Evolutionary conservation across 441 rosid genomes (phyloP).

Genomic region (Corymbia calophylla): DNA sequence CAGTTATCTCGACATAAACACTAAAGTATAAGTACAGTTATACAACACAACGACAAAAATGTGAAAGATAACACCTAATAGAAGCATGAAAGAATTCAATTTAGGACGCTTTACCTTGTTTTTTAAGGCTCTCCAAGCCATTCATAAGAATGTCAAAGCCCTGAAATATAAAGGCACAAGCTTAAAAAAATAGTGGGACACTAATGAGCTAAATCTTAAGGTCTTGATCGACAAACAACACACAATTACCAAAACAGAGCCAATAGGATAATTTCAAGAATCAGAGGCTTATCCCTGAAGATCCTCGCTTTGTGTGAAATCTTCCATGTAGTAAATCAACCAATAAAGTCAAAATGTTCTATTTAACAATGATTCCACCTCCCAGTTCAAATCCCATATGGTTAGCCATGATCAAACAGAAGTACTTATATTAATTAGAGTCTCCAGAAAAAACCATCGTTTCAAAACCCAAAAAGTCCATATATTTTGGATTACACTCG

Average conservation of each 20-base stretch:
- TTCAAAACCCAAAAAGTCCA: neutral
- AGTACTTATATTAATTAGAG: neutral
- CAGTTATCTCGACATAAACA: neutral
- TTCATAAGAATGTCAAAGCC: neutral
- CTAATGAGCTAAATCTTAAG: neutral
- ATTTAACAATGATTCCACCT: neutral
- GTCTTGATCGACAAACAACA: neutral
- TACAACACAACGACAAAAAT: neutral
- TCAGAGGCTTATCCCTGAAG: neutral
- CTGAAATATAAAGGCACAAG: neutral
- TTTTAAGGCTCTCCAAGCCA: neutral
- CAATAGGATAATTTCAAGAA: neutral
- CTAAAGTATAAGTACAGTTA: neutral
- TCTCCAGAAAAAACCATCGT: neutral
- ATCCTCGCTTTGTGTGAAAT: neutral
- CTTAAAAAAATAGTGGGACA: neutral
- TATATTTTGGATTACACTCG: neutral
- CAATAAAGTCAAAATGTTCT: neutral
- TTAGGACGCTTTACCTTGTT: neutral
- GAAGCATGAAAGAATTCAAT: neutral
- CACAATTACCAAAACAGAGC: neutral
- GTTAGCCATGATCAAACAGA: neutral
- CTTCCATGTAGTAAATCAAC: neutral
- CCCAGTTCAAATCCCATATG: neutral
- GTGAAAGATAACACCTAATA: neutral